Evolutionary conservation across 176 grass and related monocot species (phyloP), one percentile per base, ranked within the genome.

Genomic region (Ananas comosus): DNA sequence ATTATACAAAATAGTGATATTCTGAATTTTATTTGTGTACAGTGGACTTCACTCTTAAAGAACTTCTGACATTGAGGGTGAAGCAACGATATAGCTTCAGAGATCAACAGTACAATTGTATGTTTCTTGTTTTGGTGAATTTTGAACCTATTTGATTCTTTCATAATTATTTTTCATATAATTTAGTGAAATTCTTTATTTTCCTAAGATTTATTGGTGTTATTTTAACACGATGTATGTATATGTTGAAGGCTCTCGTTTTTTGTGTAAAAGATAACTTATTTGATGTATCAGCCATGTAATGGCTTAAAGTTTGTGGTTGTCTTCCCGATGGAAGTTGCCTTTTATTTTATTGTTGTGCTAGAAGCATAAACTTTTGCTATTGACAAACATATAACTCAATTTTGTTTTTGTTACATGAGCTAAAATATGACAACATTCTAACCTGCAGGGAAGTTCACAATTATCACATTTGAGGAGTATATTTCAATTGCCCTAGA

Each of bases 401-500:
- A 72, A 53, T 19, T 8, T 61, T 64, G 9, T 64, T 64, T 29
- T 4, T 25, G 54, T 66, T 59, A 59, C 1, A 49, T 69, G 29
- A 27, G 27, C 52, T 76, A 53, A 71, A 14, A 25, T 63, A 63
- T 64, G 29, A 71, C 48, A 48, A 76, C 13, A 6, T 79, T n/a
- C 4, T 73, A 12, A 16, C 49, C 42, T 61, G 51, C 79, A 91
- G 88, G 85, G 19, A 87, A 82, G 51, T 91, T 80, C 81, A 69
- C 84, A 12, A 97, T 97, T 77, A 90, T 97, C 72, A 92, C 86
- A 47, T 97, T 97, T 81, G 89, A 97, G 76, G 94, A 97, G 77
- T 97, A 83, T 68, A 97, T 97, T 78, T 83, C 81, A 42, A 81
- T 97, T 52, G 89, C 88, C 63, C 69, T 90, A 70, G 82, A 86